These are phyloP conservation scores for Gyrodon lividus DNA, from an alignment of 768 basidiomycete species.

Conservation along the genomic window DNA sequence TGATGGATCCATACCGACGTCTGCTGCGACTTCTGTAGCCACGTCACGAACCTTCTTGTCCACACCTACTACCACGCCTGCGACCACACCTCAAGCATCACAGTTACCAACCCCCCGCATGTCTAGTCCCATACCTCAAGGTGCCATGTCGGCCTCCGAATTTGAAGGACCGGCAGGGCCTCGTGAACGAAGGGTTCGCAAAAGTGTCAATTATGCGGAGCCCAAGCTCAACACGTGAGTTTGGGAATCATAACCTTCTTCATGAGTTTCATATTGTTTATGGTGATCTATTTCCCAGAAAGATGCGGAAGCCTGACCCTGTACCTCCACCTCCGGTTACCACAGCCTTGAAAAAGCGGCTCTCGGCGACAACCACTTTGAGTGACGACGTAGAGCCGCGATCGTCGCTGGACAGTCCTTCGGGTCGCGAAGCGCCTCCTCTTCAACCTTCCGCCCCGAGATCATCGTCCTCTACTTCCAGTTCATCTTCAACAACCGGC, in stretches of 20 bases:
- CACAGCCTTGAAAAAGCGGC: constrained; percentile 43
- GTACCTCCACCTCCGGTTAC: constrained; percentile 36
- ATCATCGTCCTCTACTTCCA: constrained; percentile 37
- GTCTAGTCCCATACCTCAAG: constrained; percentile 44
- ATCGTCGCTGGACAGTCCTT: constrained; percentile 36
- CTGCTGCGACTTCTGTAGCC: constrained; percentile 33
- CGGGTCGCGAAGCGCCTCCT: constrained; percentile 33
- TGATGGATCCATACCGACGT: constrained; percentile 33
- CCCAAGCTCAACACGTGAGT: constrained; percentile 86
- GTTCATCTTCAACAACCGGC: constrained; percentile 27
- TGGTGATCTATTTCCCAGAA: constrained; percentile 42
- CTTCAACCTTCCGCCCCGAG: constrained; percentile 33
- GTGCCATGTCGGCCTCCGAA: constrained; percentile 34
- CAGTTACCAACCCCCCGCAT: constrained; percentile 50
- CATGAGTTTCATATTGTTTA: constrained; percentile 7
- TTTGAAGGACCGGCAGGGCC: constrained; percentile 31
- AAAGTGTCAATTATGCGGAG: constrained; percentile 84
- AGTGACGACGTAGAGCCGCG: constrained; percentile 41
- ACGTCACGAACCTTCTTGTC: constrained; percentile 41
- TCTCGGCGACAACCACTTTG: constrained; percentile 32
- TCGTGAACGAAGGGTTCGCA: constrained; percentile 59
- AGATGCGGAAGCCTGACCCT: constrained; percentile 86
- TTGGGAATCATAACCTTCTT: not conserved
- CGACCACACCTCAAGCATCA: constrained; percentile 32
- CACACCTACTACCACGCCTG: constrained; percentile 44